A percentile compares a stretch with the other conserved stretches of the same genome.
Conservation (phyloP, 345 rosid genomes). For the Viola odorata region DNA sequence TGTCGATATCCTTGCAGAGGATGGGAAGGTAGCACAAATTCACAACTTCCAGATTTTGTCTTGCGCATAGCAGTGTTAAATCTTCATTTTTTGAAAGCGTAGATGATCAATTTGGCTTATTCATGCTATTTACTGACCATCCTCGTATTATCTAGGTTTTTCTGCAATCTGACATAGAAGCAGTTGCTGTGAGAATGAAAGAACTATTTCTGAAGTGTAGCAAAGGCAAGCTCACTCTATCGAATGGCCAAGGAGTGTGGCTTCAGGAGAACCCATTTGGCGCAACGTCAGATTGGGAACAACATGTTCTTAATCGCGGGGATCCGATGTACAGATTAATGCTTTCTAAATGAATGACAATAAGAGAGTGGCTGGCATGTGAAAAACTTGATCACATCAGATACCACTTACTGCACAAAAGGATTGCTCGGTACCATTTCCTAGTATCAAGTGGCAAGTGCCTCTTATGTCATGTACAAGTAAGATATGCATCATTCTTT, state of each 20-base stretch:
- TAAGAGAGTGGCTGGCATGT: background rate
- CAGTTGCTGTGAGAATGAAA: conserved; percentile 49
- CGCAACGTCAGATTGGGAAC: conserved; percentile 64
- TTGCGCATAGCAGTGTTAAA: no score
- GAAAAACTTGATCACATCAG: background rate
- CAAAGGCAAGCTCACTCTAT: conserved; percentile 36
- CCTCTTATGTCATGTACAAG: background rate
- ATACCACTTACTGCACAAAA: background rate
- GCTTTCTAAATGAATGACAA: conserved; percentile 33
- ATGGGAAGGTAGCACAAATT: conserved; percentile 46
- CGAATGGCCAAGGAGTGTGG: conserved; percentile 33
- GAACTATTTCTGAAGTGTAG: conserved; percentile 45
- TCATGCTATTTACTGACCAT: background rate
- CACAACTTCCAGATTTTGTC: background rate
- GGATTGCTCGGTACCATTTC: background rate
- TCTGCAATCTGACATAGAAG: conserved; percentile 60
- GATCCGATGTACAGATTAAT: conserved; percentile 52
- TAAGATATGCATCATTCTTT: background rate
- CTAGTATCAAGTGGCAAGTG: background rate
- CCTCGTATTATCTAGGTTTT: conserved; percentile 36
- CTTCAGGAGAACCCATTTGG: conserved; percentile 59
- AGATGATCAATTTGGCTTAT: background rate
- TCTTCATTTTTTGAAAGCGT: no score
- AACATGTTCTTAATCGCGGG: conserved; percentile 50
- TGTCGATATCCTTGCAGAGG: conserved; percentile 40